These are phyloP conservation scores for Calonectria crousiana DNA, from an alignment of 2,329 filamentous ascomycete genomes.

Conservation along the genomic window DNA sequence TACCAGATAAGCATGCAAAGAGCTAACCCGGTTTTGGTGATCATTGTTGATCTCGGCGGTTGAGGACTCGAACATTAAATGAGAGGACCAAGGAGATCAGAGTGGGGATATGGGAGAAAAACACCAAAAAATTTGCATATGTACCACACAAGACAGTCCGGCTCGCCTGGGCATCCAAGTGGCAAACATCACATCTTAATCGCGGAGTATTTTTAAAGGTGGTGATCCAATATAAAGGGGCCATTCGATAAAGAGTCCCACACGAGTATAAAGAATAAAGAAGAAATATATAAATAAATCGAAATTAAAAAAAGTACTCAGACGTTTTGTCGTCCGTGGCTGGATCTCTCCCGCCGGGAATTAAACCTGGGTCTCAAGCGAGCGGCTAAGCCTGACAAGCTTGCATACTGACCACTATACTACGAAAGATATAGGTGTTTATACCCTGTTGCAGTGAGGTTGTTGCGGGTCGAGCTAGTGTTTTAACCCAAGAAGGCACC, in stretches of 20 bases:
- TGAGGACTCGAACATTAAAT: not conserved
- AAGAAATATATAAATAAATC: not conserved
- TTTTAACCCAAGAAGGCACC: too few species aligned
- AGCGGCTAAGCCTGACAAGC: slow-evolving; percentile 12
- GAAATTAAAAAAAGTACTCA: not conserved
- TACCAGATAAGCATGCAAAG: not conserved
- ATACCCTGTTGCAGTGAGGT: too few species aligned
- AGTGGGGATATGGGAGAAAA: too few species aligned
- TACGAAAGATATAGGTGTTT: slow-evolving; percentile 13
- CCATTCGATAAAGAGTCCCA: not conserved
- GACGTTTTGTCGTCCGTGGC: not conserved
- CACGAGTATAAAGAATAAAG: not conserved
- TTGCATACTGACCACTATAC: slow-evolving; percentile 30
- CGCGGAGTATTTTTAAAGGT: not conserved
- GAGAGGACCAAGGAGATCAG: not conserved
- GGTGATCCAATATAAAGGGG: not conserved
- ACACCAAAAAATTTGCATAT: not conserved
- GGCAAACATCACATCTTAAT: not conserved
- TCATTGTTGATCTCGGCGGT: not conserved
- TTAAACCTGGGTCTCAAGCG: slow-evolving; percentile 29
- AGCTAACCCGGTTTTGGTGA: not conserved
- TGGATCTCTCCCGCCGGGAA: slow-evolving; percentile 29
- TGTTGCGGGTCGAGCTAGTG: too few species aligned
- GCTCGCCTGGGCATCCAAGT: not conserved
- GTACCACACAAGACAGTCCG: not conserved